Conservation (phyloP, 768 basidiomycete genomes). For the Pholiota molesta region DNA sequence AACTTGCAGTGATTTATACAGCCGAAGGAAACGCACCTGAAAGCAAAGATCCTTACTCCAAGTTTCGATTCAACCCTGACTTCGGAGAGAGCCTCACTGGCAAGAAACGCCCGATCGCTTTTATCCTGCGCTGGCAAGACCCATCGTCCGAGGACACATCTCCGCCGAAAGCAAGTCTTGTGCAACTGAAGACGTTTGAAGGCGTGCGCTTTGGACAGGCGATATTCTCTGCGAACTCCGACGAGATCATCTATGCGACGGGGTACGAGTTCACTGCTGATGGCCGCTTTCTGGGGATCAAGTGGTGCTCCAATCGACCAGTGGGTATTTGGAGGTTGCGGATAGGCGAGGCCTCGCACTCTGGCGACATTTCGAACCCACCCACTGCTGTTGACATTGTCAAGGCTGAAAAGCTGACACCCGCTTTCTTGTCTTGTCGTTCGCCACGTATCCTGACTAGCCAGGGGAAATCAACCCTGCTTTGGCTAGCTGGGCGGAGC, state of each 20-base stretch:
- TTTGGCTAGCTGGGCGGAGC: conserved; percentile 57
- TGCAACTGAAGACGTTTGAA: conserved; percentile 18
- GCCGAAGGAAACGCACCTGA: conserved; percentile 54
- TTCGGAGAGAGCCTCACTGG: conserved; percentile 66
- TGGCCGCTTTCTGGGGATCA: conserved; percentile 60
- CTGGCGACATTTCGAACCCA: conserved; percentile 11
- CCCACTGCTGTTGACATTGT: conserved; percentile 20
- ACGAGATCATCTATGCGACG: conserved; percentile 51
- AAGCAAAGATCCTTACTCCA: conserved; percentile 35
- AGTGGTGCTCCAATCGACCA: conserved; percentile 62
- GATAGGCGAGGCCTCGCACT: conserved; percentile 1
- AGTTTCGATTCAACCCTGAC: conserved; percentile 58
- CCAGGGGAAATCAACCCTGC: conserved; percentile 29
- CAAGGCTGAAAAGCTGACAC: conserved; percentile 42
- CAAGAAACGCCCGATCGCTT: conserved; percentile 55
- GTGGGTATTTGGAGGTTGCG: conserved; percentile 57
- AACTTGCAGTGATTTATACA: conserved; percentile 56
- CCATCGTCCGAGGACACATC: conserved; percentile 1
- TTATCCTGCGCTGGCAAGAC: conserved; percentile 52
- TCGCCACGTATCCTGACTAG: conserved; percentile 54
- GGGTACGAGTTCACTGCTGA: conserved; percentile 65
- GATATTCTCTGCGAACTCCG: conserved; percentile 45
- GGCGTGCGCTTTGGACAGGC: conserved; percentile 56
- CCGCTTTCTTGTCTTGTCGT: conserved; percentile 50
- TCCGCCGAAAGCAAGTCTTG: conserved; percentile 9